Conservation (phyloP, 352 stramenopile genomes). For the Globisporangium mamillatum region DNA sequence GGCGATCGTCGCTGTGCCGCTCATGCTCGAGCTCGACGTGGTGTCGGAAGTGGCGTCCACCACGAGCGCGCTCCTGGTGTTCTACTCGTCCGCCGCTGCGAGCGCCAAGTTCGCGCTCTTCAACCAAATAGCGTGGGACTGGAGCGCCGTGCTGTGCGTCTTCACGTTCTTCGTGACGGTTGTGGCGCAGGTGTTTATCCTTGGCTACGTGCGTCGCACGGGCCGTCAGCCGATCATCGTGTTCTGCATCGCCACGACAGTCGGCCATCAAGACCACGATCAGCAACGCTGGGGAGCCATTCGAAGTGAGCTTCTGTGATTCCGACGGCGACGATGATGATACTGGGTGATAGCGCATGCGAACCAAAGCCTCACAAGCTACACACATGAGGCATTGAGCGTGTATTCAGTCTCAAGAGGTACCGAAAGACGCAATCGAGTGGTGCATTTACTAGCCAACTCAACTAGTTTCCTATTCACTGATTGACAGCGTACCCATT, state of each 20-base stretch:
- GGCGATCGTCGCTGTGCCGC: constrained; percentile 46
- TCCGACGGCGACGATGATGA: neutral
- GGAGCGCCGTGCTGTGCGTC: constrained; percentile 30
- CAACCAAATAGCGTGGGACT: constrained; percentile 46
- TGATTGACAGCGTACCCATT: neutral
- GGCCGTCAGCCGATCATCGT: constrained; percentile 52
- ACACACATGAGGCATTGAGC: neutral
- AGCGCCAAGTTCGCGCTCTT: constrained; percentile 51
- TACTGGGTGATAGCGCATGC: neutral
- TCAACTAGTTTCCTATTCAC: neutral
- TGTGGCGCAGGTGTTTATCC: constrained; percentile 44
- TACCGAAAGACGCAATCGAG: neutral
- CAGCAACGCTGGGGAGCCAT: constrained; percentile 31
- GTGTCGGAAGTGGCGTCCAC: constrained; percentile 42
- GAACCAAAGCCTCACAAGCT: neutral
- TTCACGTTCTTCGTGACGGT: constrained; percentile 46
- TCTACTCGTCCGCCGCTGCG: constrained; percentile 44
- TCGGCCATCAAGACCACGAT: constrained; percentile 43
- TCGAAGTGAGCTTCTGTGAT: constrained; percentile 30
- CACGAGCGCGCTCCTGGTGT: constrained; percentile 44
- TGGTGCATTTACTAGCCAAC: neutral
- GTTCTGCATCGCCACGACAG: constrained; percentile 39
- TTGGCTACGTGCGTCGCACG: constrained; percentile 45
- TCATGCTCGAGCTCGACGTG: constrained; percentile 57
- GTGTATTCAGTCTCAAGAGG: neutral